Conservation (phyloP, 176 grass and related monocot species). For the Carex scoparia region DNA sequence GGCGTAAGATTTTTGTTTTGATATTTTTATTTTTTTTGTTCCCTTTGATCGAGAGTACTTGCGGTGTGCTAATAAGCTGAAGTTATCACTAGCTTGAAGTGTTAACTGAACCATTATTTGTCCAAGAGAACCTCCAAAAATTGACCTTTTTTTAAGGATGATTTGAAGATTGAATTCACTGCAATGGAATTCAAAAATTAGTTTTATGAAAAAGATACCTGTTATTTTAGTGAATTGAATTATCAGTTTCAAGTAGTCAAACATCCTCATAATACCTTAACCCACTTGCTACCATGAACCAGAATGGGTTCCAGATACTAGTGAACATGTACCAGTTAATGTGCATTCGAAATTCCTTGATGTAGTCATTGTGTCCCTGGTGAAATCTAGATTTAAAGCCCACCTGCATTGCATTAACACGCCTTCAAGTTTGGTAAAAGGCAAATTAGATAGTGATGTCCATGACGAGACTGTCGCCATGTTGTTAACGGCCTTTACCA, state of each 20-base stretch:
- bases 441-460: not conserved
- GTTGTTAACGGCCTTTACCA: not conserved
- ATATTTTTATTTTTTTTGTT: not conserved
- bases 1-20: constrained; percentile 16
- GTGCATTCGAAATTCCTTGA: not conserved
- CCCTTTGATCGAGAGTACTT: not conserved
- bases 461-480: not conserved
- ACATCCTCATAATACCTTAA: not conserved
- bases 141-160: not conserved
- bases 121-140: not conserved
- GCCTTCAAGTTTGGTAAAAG: not conserved
- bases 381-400: not conserved
- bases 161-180: not conserved
- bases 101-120: not conserved
- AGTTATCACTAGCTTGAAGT: no score
- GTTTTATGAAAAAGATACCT: not conserved
- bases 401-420: not conserved
- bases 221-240: not conserved
- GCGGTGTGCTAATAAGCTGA: not conserved
- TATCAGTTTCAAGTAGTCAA: not conserved
- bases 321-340: not conserved
- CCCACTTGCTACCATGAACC: not conserved
- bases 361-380: not conserved
- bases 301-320: not conserved
- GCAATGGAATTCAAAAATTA: not conserved